A percentile compares a stretch with the other conserved stretches of the same genome.
phyloP scores from a whole-genome alignment of 805 yeast genomes.

The Cyberlindnera misumaiensis region DNA sequence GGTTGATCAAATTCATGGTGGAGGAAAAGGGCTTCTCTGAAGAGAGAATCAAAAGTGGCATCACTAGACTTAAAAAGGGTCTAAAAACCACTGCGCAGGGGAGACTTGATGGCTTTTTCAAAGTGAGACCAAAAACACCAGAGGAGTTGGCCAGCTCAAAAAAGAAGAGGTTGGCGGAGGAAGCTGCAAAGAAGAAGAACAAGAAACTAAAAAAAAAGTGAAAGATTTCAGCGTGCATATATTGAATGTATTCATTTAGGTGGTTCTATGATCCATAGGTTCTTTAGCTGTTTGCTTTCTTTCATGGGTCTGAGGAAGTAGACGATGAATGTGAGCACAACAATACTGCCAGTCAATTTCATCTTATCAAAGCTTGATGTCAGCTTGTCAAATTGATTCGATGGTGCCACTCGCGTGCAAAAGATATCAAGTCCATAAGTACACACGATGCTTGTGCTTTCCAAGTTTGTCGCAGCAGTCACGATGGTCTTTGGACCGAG shows the following conservation, averaged over 20 bases:
- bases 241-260: slow-evolving; percentile 2
- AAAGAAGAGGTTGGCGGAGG: slow-evolving; percentile 23
- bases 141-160: slow-evolving; percentile 31
- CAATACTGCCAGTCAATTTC: slow-evolving; percentile 56
- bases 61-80: slow-evolving; percentile 77
- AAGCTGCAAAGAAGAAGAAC: slow-evolving; percentile 22
- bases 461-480: slow-evolving; percentile 59
- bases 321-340: slow-evolving; percentile 40
- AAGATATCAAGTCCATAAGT: slow-evolving; percentile 64
- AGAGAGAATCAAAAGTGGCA: slow-evolving; percentile 84
- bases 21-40: slow-evolving; percentile 87
- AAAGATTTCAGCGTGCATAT: neutral
- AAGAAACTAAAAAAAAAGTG: slow-evolving; percentile 18
- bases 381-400: slow-evolving; percentile 75
- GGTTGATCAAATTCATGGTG: slow-evolving; percentile 75
- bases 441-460: slow-evolving; percentile 74
- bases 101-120: slow-evolving; percentile 86
- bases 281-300: slow-evolving; percentile 42
- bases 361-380: slow-evolving; percentile 59
- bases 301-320: slow-evolving; percentile 53
- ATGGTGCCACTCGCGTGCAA: slow-evolving; percentile 73
- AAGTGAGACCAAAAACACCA: slow-evolving; percentile 49
- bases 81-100: slow-evolving; percentile 84
- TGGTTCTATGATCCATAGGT: slow-evolving; percentile 9
- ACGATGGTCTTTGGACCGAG: slow-evolving; percentile 28